Percentiles rank a stretch among this genome's conserved stretches.
Evolutionary conservation across 495 filamentous ascomycete genomes (phyloP).

Genomic region (Podospora appendiculata): DNA sequence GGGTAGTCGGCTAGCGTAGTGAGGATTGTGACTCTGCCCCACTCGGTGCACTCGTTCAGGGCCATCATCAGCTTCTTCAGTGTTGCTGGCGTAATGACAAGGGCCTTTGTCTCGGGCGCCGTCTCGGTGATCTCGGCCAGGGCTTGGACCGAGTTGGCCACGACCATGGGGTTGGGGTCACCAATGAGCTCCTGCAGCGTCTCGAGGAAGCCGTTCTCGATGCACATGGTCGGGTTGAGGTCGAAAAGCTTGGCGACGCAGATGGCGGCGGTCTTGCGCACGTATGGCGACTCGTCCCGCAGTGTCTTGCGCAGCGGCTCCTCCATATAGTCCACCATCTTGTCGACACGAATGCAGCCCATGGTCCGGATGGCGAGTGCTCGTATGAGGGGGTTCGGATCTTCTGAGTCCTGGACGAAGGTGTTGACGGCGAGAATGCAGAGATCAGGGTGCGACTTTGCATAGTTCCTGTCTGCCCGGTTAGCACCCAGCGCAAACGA

Average conservation of each 20-base stretch:
- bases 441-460: slow-evolving; percentile 97
- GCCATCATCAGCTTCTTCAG: slow-evolving; percentile 96
- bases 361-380: slow-evolving; percentile 97
- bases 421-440: slow-evolving; percentile 99
- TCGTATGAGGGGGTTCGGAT: slow-evolving; percentile 92
- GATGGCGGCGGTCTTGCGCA: slow-evolving; percentile 95
- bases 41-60: slow-evolving; percentile 96
- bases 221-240: slow-evolving; percentile 79
- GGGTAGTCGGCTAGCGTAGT: slow-evolving; percentile 84
- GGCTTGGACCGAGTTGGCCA: slow-evolving; percentile 92
- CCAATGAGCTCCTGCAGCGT: slow-evolving; percentile 95
- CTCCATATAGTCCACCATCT: slow-evolving; percentile 99
- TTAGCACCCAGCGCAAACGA: slow-evolving; percentile 10
- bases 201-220: slow-evolving; percentile 95
- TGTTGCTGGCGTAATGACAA: slow-evolving; percentile 70
- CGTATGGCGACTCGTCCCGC: slow-evolving; percentile 94
- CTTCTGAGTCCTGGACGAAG: slow-evolving; percentile 98
- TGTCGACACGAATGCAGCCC: slow-evolving; percentile 97
- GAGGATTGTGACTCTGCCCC: slow-evolving; percentile 94
- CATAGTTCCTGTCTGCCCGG: slow-evolving; percentile 74
- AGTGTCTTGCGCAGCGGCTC: slow-evolving; percentile 94
- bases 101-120: slow-evolving; percentile 80
- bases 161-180: slow-evolving; percentile 98
- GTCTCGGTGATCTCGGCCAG: slow-evolving; percentile 86
- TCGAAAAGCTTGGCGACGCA: slow-evolving; percentile 98